These are phyloP conservation scores for Magnolia kwangsiensis DNA, from an alignment of 164 flowering plant genomes.

Conservation along the genomic window DNA sequence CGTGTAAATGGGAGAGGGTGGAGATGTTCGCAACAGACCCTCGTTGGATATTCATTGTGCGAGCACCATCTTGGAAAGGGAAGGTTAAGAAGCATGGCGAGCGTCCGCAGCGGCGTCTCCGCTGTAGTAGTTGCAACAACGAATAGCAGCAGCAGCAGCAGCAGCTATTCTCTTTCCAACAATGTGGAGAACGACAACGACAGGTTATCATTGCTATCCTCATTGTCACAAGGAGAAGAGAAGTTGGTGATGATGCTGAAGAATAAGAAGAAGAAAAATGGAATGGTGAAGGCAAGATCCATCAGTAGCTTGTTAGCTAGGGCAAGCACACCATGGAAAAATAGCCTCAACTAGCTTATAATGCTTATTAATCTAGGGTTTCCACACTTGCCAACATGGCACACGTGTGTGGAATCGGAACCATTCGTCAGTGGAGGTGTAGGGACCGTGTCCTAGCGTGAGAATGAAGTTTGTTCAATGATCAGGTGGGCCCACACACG, in stretches of 20 bases:
- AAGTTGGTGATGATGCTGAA: slow-evolving; percentile 8
- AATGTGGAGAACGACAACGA: not conserved
- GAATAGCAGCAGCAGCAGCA: no score
- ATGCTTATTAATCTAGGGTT: no score
- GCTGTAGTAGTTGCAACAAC: not conserved
- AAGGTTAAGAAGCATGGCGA: slow-evolving; percentile 55
- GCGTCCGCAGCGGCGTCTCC: slow-evolving; percentile 24
- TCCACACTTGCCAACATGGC: no score
- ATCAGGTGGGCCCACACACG: no score
- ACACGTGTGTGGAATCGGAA: no score
- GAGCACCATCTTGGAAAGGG: slow-evolving; percentile 87
- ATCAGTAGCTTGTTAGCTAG: slow-evolving; percentile 66
- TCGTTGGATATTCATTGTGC: slow-evolving; percentile 79
- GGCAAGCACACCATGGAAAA: slow-evolving; percentile 26
- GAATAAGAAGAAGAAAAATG: slow-evolving; percentile 53
- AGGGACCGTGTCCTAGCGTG: no score
- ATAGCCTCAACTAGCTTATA: not conserved
- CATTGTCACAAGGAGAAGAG: slow-evolving; percentile 11
- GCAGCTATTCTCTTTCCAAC: not conserved
- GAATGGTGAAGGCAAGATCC: slow-evolving; percentile 72
- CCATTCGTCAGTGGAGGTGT: no score
- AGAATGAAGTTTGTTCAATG: no score
- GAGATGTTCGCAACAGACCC: slow-evolving; percentile 80
- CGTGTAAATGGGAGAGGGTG: slow-evolving; percentile 85
- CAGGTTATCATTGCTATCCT: not conserved